These are phyloP conservation scores for Hypoxylon sp. DNA, from an alignment of 2,329 filamentous ascomycete genomes.

Conservation along the genomic window DNA sequence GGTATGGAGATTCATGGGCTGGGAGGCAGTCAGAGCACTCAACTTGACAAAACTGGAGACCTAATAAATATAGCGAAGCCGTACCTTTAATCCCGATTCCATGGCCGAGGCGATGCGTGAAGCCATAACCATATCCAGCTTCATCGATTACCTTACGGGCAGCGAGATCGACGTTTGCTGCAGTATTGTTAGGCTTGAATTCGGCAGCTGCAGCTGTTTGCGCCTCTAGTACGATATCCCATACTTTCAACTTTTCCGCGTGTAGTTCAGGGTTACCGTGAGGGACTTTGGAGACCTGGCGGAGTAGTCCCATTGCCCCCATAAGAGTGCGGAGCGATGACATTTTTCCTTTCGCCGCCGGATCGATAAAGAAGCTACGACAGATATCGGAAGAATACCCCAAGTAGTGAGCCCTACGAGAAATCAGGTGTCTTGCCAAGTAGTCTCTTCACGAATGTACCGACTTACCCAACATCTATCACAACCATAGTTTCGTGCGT, in stretches of 20 bases:
- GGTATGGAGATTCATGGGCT: conserved; percentile 74
- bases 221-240: conserved; percentile 73
- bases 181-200: conserved; percentile 66
- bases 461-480: conserved; percentile 68
- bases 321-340: conserved; percentile 4
- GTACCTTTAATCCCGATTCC: conserved; percentile 73
- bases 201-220: conserved; percentile 68
- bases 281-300: neutral
- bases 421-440: conserved; percentile 31
- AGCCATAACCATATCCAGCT: conserved; percentile 71
- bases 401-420: conserved; percentile 66
- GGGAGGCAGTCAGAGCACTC: neutral
- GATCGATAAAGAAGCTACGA: conserved; percentile 70
- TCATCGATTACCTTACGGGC: conserved; percentile 69
- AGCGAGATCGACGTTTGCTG: conserved; percentile 73
- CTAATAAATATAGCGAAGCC: neutral
- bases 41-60: neutral
- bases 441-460: conserved; percentile 16
- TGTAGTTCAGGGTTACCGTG: conserved; percentile 45
- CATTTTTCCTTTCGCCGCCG: conserved; percentile 11
- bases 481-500: conserved; percentile 70
- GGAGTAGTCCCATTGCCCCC: neutral
- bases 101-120: conserved; percentile 75
- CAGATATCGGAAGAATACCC: conserved; percentile 76
- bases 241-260: conserved; percentile 69